A percentile compares a stretch with the other conserved stretches of the same genome.
Conservation (phyloP, 78 protist species). For the Chrysochromulina parva region DNA sequence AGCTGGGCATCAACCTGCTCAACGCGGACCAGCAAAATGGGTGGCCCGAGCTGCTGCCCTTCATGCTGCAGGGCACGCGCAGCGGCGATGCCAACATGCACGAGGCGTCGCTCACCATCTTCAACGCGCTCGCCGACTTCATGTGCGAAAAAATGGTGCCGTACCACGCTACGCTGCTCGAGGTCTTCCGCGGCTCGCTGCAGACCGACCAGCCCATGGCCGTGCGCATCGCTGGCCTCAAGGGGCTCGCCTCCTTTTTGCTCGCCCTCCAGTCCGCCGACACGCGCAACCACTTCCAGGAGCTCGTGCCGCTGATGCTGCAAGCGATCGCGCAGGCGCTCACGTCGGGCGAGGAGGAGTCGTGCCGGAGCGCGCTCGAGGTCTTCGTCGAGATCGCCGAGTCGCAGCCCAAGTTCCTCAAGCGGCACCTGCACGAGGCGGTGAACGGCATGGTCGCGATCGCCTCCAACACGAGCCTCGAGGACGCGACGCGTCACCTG, state of each 20-base stretch:
- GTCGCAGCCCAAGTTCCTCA: slow-evolving; percentile 3
- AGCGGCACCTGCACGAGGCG: neutral
- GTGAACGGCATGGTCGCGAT: neutral
- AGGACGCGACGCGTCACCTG: slow-evolving; percentile 39
- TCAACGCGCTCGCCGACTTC: neutral
- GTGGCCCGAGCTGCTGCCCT: slow-evolving; percentile 21
- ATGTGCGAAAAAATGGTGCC: neutral
- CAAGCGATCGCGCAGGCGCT: neutral
- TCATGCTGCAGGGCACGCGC: neutral
- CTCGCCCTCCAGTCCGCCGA: neutral
- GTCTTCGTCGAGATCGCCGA: slow-evolving; percentile 28
- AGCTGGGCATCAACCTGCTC: neutral
- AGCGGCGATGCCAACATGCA: neutral
- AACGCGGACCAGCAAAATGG: neutral
- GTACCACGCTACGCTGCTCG: neutral
- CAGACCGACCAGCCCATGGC: neutral
- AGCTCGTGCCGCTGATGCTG: slow-evolving; percentile 33
- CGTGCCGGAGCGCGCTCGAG: slow-evolving; percentile 34
- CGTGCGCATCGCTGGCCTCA: neutral
- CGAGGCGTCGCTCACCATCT: neutral
- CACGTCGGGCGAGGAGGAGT: slow-evolving; percentile 5
- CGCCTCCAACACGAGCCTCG: neutral
- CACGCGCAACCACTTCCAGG: neutral
- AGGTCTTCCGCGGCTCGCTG: neutral
- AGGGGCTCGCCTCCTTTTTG: neutral